Conservation (phyloP, 2,329 filamentous ascomycete species). For the Akanthomyces dipterigenus region DNA sequence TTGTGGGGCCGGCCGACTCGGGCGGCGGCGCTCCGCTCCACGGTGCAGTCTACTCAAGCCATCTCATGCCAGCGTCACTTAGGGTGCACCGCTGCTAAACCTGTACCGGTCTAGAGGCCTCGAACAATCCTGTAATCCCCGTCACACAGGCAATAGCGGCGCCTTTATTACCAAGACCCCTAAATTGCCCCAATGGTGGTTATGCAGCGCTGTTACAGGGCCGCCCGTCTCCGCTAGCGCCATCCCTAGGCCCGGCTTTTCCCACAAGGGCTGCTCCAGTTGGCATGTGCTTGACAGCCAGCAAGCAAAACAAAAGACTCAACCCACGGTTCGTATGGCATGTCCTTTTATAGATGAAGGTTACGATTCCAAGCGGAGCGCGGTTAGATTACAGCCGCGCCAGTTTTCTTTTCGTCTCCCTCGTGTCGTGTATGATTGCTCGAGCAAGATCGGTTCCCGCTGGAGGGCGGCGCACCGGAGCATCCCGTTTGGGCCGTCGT, state of each 20-base stretch:
- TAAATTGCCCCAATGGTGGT: background rate
- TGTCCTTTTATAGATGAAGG: background rate
- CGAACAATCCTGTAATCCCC: too few species aligned
- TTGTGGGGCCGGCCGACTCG: slow-evolving; percentile 18
- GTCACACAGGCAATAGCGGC: too few species aligned
- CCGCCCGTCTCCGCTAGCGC: background rate
- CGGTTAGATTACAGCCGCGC: background rate
- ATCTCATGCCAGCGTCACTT: too few species aligned
- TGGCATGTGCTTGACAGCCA: background rate
- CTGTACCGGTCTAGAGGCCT: too few species aligned
- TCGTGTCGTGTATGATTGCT: background rate
- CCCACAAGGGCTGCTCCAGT: background rate
- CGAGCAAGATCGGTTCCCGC: background rate
- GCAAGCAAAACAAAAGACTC: background rate
- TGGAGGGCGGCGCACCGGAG: background rate
- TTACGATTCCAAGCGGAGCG: background rate
- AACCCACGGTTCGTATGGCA: slow-evolving; percentile 1
- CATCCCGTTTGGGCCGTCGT: background rate
- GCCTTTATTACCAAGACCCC: too few species aligned
- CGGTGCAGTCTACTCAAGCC: too few species aligned
- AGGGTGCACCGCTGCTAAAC: too few species aligned
- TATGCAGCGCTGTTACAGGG: background rate
- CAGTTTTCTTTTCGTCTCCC: background rate
- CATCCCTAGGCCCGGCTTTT: background rate
- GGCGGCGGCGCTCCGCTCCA: background rate